These are phyloP conservation scores for Cucurbita argyrosperma DNA, from an alignment of 306 rosid species.

Conservation along the genomic window DNA sequence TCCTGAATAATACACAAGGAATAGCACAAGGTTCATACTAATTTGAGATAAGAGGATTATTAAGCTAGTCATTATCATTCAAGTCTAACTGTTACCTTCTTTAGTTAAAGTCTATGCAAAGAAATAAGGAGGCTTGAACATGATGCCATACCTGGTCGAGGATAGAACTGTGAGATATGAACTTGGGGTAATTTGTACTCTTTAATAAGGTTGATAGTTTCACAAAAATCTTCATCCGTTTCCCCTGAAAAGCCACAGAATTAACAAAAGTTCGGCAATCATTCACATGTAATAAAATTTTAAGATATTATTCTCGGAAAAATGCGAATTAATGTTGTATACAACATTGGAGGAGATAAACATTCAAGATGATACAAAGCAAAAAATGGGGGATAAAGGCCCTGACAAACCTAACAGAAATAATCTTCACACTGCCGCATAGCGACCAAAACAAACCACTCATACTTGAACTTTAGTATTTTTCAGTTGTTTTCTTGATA, in stretches of 20 bases:
- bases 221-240: constrained; percentile 76
- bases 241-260: constrained; percentile 57
- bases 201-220: constrained; percentile 56
- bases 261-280: constrained; percentile 1
- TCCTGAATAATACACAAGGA: neutral
- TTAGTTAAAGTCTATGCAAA: neutral
- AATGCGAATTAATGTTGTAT: neutral
- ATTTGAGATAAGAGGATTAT: neutral
- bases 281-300: neutral
- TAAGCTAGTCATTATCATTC: neutral
- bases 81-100: neutral
- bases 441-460: neutral
- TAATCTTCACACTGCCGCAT: neutral
- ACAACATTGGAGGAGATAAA: neutral
- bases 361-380: neutral
- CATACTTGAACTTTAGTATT: neutral
- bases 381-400: neutral
- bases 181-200: constrained; percentile 80
- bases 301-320: neutral
- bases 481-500: neutral
- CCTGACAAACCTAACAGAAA: neutral
- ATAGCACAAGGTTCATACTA: neutral
- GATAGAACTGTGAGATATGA: constrained; percentile 95
- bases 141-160: constrained; percentile 66
- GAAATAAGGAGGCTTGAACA: neutral